Percentiles rank a stretch among this genome's conserved stretches.
Evolutionary conservation across 805 yeast genomes (phyloP).

Genomic region (Candida ulmi): DNA sequence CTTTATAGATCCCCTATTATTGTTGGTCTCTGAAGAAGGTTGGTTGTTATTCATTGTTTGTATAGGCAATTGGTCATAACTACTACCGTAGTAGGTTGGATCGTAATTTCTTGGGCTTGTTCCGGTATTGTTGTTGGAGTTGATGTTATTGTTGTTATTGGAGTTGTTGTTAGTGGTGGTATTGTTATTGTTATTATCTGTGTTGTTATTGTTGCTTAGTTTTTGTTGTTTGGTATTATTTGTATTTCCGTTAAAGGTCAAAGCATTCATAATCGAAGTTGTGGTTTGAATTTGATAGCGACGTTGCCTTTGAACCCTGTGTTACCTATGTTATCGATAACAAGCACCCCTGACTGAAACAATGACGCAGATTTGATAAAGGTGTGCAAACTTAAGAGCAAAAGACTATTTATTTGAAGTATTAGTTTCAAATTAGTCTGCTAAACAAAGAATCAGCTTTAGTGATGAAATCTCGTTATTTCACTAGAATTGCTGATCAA

Average conservation of each 20-base stretch:
- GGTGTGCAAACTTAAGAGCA: too few species aligned
- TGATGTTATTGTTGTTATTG: constrained; percentile 1
- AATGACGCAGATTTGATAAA: neutral
- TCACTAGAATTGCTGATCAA: too few species aligned
- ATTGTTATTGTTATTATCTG: constrained; percentile 1
- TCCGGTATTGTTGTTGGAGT: constrained; percentile 3
- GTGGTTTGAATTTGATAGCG: too few species aligned
- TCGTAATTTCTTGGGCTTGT: constrained; percentile 16
- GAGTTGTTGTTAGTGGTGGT: neutral
- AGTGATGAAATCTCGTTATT: too few species aligned
- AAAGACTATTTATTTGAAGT: too few species aligned
- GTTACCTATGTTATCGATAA: neutral
- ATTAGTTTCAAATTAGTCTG: too few species aligned
- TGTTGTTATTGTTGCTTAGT: neutral
- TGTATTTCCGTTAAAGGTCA: constrained; percentile 8
- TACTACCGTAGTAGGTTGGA: constrained; percentile 2
- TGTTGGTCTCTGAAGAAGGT: neutral
- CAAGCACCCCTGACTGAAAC: neutral
- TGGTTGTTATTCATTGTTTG: constrained; percentile 3
- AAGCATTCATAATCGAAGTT: constrained; percentile 10
- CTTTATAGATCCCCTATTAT: neutral
- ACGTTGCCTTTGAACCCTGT: too few species aligned
- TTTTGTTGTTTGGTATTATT: constrained; percentile 1
- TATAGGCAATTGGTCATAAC: neutral
- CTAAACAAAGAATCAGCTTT: too few species aligned